phyloP scores from a whole-genome alignment of 345 rosid species.

The Clarkia xantiana region DNA sequence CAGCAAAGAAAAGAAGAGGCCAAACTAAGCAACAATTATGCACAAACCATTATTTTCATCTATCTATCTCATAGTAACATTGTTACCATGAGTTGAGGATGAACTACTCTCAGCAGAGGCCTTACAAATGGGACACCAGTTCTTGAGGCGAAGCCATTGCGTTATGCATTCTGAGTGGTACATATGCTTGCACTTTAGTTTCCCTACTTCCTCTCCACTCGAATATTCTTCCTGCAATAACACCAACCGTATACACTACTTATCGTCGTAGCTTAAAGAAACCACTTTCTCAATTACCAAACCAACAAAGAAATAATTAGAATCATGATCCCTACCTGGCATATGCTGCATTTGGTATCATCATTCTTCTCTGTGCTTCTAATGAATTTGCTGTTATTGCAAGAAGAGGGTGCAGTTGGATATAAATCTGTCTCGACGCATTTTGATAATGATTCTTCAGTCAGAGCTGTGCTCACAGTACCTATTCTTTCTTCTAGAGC shows the following conservation, averaged over 20 bases:
- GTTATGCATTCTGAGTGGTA: constrained; percentile 57
- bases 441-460: constrained; percentile 67
- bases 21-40: too few species aligned
- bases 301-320: background rate
- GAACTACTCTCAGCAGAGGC: constrained; percentile 48
- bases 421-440: constrained; percentile 48
- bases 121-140: constrained; percentile 95
- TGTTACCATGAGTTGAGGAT: too few species aligned
- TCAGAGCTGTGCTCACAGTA: constrained; percentile 76
- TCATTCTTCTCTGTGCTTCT: constrained; percentile 32
- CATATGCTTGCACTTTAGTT: constrained; percentile 58
- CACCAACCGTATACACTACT: too few species aligned
- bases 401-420: too few species aligned
- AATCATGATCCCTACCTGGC: constrained; percentile 46
- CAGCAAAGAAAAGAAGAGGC: too few species aligned
- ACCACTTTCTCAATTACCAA: too few species aligned
- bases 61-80: too few species aligned
- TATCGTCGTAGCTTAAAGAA: too few species aligned
- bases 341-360: constrained; percentile 76
- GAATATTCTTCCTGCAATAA: constrained; percentile 82
- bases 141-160: constrained; percentile 82
- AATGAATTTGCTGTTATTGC: too few species aligned
- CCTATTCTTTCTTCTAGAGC: constrained; percentile 98
- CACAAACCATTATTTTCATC: too few species aligned
- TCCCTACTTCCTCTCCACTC: constrained; percentile 63